Percentiles rank a stretch among this genome's conserved stretches.
Evolutionary conservation across 2,329 filamentous ascomycete genomes (phyloP).

Genomic region (Fusarium dimerum): DNA sequence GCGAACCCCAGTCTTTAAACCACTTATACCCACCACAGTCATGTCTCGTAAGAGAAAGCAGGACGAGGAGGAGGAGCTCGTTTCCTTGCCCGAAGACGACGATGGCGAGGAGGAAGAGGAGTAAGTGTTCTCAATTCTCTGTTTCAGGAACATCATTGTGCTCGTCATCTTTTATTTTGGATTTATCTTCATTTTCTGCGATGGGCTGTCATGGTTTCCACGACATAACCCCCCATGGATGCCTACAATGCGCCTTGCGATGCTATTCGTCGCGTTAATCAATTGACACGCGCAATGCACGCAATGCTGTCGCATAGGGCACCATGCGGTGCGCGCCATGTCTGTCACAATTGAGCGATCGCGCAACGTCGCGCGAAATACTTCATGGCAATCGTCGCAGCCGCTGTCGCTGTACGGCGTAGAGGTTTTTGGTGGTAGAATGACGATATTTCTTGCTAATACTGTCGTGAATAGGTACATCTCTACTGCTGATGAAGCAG

Average conservation of each 20-base stretch:
- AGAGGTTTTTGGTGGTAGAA: not conserved
- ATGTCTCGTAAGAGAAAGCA: slow-evolving; percentile 59
- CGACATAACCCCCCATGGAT: slow-evolving; percentile 5
- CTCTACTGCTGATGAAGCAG: slow-evolving; percentile 43
- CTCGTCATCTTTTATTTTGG: slow-evolving; percentile 7
- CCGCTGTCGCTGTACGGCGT: too few relatives aligned
- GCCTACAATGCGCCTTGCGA: slow-evolving; percentile 19
- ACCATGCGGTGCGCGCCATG: not conserved
- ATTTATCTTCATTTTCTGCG: not conserved
- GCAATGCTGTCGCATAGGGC: too few relatives aligned
- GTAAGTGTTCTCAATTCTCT: slow-evolving; percentile 40
- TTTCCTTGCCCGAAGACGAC: slow-evolving; percentile 54
- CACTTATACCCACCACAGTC: slow-evolving; percentile 14
- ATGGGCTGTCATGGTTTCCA: not conserved
- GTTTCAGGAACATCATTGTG: slow-evolving; percentile 1
- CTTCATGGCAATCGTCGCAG: too few relatives aligned
- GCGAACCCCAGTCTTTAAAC: slow-evolving; percentile 9
- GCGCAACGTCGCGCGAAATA: not conserved
- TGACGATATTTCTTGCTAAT: slow-evolving; percentile 15
- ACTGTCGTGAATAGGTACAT: slow-evolving; percentile 32
- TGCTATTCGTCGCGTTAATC: slow-evolving; percentile 7
- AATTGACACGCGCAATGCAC: slow-evolving; percentile 1
- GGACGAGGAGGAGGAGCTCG: slow-evolving; percentile 54
- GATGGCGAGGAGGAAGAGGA: slow-evolving; percentile 56
- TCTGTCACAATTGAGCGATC: not conserved